Conservation (phyloP, 192 early-diverging fungal species). For the Chytriomyces sp. region DNA sequence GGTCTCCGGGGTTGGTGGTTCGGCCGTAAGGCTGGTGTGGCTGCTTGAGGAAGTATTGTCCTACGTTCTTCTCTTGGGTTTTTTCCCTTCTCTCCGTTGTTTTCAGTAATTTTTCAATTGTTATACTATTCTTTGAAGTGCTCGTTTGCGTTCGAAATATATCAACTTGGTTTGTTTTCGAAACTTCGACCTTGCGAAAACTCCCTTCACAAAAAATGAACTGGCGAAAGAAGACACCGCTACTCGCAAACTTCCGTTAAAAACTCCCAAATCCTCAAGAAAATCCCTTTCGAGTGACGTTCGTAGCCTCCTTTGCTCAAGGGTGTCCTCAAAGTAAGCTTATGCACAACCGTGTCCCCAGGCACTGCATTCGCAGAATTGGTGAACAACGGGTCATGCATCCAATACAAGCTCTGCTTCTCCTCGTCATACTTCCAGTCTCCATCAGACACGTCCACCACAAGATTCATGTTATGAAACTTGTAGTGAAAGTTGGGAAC, state of each 20-base stretch:
- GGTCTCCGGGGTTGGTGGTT: too few species aligned
- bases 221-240: neutral
- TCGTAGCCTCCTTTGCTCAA: neutral
- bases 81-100: too few species aligned
- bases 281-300: neutral
- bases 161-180: too few species aligned
- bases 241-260: neutral
- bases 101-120: too few species aligned
- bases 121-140: too few species aligned
- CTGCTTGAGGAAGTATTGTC: too few species aligned
- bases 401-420: constrained; percentile 72
- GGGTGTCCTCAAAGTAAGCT: neutral
- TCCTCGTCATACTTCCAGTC: constrained; percentile 71
- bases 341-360: constrained; percentile 3
- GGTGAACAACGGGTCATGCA: constrained; percentile 37
- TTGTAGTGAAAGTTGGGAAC: constrained; percentile 76
- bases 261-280: neutral
- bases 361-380: neutral
- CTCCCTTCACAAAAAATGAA: neutral
- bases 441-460: constrained; percentile 70
- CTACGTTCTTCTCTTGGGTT: too few species aligned
- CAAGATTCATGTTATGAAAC: constrained; percentile 35
- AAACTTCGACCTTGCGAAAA: too few species aligned
- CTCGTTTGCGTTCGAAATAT: too few species aligned
- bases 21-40: too few species aligned